Base-by-base conservation (phyloP, 176 grass and related monocot genomes). In the Triticum timopheevii region DNA sequence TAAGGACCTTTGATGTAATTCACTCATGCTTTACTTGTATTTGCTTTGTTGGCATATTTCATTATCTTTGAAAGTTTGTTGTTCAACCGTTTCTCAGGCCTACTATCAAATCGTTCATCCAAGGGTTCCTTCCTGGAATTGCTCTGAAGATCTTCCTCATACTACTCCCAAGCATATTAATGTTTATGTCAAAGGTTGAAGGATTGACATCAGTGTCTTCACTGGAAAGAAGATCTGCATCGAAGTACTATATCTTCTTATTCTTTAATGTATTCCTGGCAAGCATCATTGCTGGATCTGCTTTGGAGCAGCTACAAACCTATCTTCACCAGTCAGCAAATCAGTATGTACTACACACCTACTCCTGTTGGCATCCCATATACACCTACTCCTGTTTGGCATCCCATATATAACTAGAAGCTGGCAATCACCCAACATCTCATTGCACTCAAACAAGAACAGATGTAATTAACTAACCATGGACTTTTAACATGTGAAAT, bases 101-200 rank as follows among this genome's bases (percentile, higher is more conserved):
- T 61, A 0, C 82, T 74, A 74, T 99, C 63, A 99, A 99, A 91
- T 97, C 97, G 17, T 94, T 99, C 80, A 93, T 99, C 87, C 97
- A 99, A 91, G 97, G 97, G 38, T 97, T 97, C 82, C 94, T 99
- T 71, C 97, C 97, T 49, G 97, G 97, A 89, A 99, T 99, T 90
- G 87, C 85, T 86, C 69, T 99, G 85, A 99, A 99, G 90, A 92
- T 99, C 50, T 99, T 99, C 81, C 91, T 99, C 61, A 92, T 99
- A 92, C 72, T 99, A 23, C 97, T 99, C 80, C 97, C 97, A 44
- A 92, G 42, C 64, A 99, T 99, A 91, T 88, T 99, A 87, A 99
- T 99, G 97, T 85, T 94, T 74, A 99, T 99, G 97, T 99, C 94
- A 22, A 99, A 97, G 86, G 82, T 97, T 75, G 94, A 99, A 91